Evolutionary conservation across 2,329 filamentous ascomycete species (phyloP), one percentile per base, ranked within the genome.

Genomic region (Ophiocordyceps camponoti-leonardi): DNA sequence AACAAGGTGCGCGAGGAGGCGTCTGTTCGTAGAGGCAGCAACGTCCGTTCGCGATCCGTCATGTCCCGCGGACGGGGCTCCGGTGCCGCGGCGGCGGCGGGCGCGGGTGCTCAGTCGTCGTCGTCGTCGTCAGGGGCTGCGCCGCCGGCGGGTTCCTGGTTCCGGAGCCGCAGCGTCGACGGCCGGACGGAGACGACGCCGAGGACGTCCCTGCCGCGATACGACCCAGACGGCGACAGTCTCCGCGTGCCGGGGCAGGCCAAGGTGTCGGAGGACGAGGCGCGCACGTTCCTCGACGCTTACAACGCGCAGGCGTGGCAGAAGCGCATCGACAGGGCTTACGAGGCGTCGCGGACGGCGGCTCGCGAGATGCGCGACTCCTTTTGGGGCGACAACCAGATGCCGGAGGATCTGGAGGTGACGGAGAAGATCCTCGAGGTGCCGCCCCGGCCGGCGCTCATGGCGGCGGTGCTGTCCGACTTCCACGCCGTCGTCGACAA

Each of bases 281-380:
- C 92, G 6, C 77, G 80, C 55, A 71, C 79, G 44, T 82, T 75
- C 53, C 69, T 98, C 13, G 73, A 92, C 54, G 68, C 77, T 46
- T 79, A 93, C 56, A 94, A 96, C 61, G 77, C 90, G 2, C 80
- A 86, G 54, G 88, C 85, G 46, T 98, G 92, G 92, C 94, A 86
- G 61, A 79, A 77, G 56, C 81, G 90, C 16, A 95, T 98, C 49
- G 86, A 94, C 56, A 73, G 77, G 44, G 79, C 81, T 23, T 79
- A 84, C 55, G 65, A 69, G 19, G 75, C 79, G 50, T 81, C 88
- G 44, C 81, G 75, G 48, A 73, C 75, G 30, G 77, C 78, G n/a
- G 84, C 90, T 60, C 81, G 78, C 50, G 86, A 93, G 48, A 73
- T 92, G 44, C 79, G 88, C 18, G 75, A 75, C 28, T 69, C 83